Evolutionary conservation across 1,139 yeast species (phyloP).

Genomic region (Geotrichum restrictum): DNA sequence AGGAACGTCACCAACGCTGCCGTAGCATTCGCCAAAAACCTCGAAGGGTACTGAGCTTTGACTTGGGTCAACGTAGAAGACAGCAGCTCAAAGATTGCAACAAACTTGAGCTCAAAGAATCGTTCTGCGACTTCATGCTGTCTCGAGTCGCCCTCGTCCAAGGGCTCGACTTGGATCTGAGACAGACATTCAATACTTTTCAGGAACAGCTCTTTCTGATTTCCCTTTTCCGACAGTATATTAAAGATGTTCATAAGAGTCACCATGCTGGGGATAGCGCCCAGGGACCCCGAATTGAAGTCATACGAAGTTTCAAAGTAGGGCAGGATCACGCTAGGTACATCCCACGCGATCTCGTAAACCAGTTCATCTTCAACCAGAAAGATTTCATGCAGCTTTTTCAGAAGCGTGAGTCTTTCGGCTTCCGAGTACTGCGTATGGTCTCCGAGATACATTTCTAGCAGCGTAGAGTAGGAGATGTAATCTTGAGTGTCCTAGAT

Average conservation of each 20-base stretch:
- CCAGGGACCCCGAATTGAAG: conserved; percentile 30
- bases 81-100: conserved; percentile 59
- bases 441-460: conserved; percentile 59
- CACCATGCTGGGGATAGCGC: conserved; percentile 28
- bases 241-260: conserved; percentile 51
- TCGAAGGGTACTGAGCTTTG: conserved; percentile 67
- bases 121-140: conserved; percentile 31
- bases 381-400: conserved; percentile 41
- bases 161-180: conserved; percentile 35
- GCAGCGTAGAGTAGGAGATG: conserved; percentile 65
- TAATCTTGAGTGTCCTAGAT: conserved; percentile 48
- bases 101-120: conserved; percentile 55
- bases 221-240: conserved; percentile 60
- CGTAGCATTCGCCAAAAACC: conserved; percentile 65
- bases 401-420: conserved; percentile 48
- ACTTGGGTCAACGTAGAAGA: conserved; percentile 52
- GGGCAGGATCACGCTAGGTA: conserved; percentile 58
- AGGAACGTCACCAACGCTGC: conserved; percentile 53
- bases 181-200: conserved; percentile 62
- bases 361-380: conserved; percentile 47
- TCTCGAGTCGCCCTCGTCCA: conserved; percentile 18
- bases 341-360: conserved; percentile 81
- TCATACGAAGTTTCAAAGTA: conserved; percentile 31
- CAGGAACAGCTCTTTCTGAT: conserved; percentile 72
- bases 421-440: conserved; percentile 46